These are phyloP conservation scores for Erigeron canadensis DNA, from an alignment of 129 eudicot species.

Conservation along the genomic window DNA sequence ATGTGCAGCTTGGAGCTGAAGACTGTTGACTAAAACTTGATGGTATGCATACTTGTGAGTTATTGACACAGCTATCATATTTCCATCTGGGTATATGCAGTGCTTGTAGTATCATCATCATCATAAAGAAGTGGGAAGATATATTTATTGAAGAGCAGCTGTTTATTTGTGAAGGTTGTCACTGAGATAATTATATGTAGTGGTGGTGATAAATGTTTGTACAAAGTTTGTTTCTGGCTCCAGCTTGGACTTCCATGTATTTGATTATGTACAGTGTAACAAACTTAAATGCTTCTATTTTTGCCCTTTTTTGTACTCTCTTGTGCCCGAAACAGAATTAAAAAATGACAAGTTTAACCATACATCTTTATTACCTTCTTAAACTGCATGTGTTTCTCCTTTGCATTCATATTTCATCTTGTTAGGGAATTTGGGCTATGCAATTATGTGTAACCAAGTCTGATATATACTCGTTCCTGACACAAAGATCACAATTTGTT, in stretches of 20 bases:
- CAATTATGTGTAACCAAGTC: no score
- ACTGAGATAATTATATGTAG: slow-evolving; percentile 21
- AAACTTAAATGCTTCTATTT: slow-evolving; percentile 9
- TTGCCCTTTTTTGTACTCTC: slow-evolving; percentile 8
- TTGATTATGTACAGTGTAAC: slow-evolving; percentile 30
- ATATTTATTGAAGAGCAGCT: slow-evolving; percentile 26
- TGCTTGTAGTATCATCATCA: slow-evolving; percentile 18
- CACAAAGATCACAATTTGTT: no score
- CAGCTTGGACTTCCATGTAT: slow-evolving; percentile 16
- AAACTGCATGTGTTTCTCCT: background rate
- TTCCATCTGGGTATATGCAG: slow-evolving; percentile 20
- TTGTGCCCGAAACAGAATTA: background rate
- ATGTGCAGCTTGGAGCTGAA: no score
- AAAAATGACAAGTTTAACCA: slow-evolving; percentile 3
- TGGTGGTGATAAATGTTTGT: slow-evolving; percentile 23
- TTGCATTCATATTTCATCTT: background rate
- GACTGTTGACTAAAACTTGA: no score
- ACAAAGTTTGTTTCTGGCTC: slow-evolving; percentile 28
- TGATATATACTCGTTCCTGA: no score
- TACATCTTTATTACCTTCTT: background rate
- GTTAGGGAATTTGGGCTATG: background rate
- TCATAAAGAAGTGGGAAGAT: slow-evolving; percentile 18
- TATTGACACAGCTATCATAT: slow-evolving; percentile 10
- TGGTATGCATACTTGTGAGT: background rate
- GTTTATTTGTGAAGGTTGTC: slow-evolving; percentile 23